Evolutionary conservation across 1,284 basidiomycete genomes (phyloP).

Genomic region (Gomphus sp.): DNA sequence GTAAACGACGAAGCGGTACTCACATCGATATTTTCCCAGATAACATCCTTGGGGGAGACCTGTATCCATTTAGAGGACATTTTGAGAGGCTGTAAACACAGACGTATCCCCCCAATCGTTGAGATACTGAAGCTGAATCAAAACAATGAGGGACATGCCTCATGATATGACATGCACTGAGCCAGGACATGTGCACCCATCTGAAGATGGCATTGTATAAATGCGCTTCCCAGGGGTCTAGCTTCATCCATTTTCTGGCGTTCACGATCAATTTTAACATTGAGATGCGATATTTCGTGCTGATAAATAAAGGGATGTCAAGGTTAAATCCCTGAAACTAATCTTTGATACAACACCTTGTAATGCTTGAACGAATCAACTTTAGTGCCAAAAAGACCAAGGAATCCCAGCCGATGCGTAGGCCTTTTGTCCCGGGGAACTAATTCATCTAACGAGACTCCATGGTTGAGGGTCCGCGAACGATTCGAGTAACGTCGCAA

Average conservation of each 20-base stretch:
- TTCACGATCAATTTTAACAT: slow-evolving; percentile 34
- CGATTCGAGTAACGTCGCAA: not conserved
- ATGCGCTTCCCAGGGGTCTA: slow-evolving; percentile 55
- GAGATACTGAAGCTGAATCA: not conserved
- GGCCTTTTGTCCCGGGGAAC: slow-evolving; percentile 50
- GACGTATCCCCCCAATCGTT: not conserved
- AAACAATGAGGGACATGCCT: slow-evolving; percentile 22
- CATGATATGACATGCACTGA: slow-evolving; percentile 50
- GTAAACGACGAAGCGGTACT: slow-evolving; percentile 15
- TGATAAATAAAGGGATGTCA: slow-evolving; percentile 16
- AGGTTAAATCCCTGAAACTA: not conserved
- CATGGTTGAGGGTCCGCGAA: not conserved
- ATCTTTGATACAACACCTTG: slow-evolving; percentile 24
- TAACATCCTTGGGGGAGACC: slow-evolving; percentile 62
- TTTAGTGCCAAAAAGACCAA: slow-evolving; percentile 58
- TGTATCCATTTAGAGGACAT: slow-evolving; percentile 64
- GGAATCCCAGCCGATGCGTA: slow-evolving; percentile 43
- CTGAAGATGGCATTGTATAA: slow-evolving; percentile 75
- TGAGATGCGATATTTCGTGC: slow-evolving; percentile 43
- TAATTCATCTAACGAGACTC: slow-evolving; percentile 34
- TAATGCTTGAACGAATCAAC: slow-evolving; percentile 72
- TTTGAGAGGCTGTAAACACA: slow-evolving; percentile 34
- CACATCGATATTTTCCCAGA: slow-evolving; percentile 47
- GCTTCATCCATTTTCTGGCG: slow-evolving; percentile 35
- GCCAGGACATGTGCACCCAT: slow-evolving; percentile 67